Evolutionary conservation across 441 rosid species (phyloP), one percentile per base, ranked within the genome.

Genomic region (Erysimum cheiri): DNA sequence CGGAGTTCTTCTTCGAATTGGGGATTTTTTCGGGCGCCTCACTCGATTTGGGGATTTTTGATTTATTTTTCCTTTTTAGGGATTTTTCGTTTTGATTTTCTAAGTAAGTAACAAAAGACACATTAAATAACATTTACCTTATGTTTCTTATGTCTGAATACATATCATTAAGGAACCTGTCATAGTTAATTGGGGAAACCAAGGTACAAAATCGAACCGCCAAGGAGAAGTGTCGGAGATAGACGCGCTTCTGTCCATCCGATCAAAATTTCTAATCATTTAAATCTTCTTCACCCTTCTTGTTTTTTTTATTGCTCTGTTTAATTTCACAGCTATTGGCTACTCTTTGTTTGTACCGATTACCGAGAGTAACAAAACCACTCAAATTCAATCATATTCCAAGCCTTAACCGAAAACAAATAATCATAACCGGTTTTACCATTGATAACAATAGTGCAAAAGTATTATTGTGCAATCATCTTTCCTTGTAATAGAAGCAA

Each of bases 21-120:
- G 49, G 72, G 72, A 32, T 36, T 57, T 3, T 31, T 58, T 71
- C 11, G 63, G 64, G 64, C 64, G 69, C 37, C 37, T 71, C 63
- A 52, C 46, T 63, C 64, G 76, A 67, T 74, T 74, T 74, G 73
- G 77, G 69, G 69, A 52, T 74, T 74, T 74, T 60, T 68, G n/a
- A 22, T 62, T 8, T 13, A 14, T 4, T 46, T 53, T 50, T 29
- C 40, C 62, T 14, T 24, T 26, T 52, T 59, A 44, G 28, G 69
- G 48, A 52, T 67, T 59, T 40, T 40, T 19, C 22, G 11, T 40
- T 65, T 58, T 43, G 12, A 22, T 66, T 58, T 58, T 22, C 26
- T 2, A 50, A 39, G 12, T 56, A n/a, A 49, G 37, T 28, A 63
- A 47, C 5, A 62, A 53, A 58, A 67, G 55, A 53, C 69, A 52